Conservation (phyloP, 1,284 basidiomycete genomes). For the Phylloboletellus chloephorus region DNA sequence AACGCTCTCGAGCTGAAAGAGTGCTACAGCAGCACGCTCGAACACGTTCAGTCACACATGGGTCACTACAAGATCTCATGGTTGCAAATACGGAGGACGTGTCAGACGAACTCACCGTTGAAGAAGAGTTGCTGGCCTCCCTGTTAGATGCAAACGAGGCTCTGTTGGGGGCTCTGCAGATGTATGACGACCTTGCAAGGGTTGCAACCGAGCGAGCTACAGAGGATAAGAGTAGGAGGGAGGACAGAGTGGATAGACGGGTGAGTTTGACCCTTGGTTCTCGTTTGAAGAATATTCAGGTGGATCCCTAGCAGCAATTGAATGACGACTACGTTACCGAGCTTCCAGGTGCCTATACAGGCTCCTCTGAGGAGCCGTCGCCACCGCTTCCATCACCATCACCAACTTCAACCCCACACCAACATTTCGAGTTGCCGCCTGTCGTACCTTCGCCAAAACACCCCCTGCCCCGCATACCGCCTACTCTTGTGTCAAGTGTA, state of each 20-base stretch:
- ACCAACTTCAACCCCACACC: slow-evolving; percentile 34
- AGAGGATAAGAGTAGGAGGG: slow-evolving; percentile 57
- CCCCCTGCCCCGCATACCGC: slow-evolving; percentile 37
- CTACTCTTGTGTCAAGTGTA: slow-evolving; percentile 20
- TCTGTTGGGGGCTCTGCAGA: slow-evolving; percentile 42
- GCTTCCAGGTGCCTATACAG: slow-evolving; percentile 15
- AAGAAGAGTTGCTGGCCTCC: slow-evolving; percentile 59
- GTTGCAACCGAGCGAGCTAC: slow-evolving; percentile 58
- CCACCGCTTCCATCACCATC: slow-evolving; percentile 38
- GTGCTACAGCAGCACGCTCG: slow-evolving; percentile 4
- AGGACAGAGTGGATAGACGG: slow-evolving; percentile 50
- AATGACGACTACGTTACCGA: slow-evolving; percentile 25
- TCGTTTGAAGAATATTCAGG: slow-evolving; percentile 1
- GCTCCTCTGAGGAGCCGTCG: slow-evolving; percentile 34
- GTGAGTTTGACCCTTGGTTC: slow-evolving; percentile 35
- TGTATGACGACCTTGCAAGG: slow-evolving; percentile 63
- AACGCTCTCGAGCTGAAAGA: slow-evolving; percentile 46
- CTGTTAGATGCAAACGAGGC: slow-evolving; percentile 61
- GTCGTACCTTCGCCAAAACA: slow-evolving; percentile 33
- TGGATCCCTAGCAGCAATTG: slow-evolving; percentile 19
- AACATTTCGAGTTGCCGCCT: slow-evolving; percentile 32
- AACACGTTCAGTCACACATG: slow-evolving; percentile 24
- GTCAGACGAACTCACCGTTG: slow-evolving; percentile 44
- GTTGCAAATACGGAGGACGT: slow-evolving; percentile 30
- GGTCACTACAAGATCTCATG: slow-evolving; percentile 16